Percentiles rank a stretch among this genome's conserved stretches.
Evolutionary conservation across 2,329 filamentous ascomycete species (phyloP).

Genomic region (Periconia sp.): DNA sequence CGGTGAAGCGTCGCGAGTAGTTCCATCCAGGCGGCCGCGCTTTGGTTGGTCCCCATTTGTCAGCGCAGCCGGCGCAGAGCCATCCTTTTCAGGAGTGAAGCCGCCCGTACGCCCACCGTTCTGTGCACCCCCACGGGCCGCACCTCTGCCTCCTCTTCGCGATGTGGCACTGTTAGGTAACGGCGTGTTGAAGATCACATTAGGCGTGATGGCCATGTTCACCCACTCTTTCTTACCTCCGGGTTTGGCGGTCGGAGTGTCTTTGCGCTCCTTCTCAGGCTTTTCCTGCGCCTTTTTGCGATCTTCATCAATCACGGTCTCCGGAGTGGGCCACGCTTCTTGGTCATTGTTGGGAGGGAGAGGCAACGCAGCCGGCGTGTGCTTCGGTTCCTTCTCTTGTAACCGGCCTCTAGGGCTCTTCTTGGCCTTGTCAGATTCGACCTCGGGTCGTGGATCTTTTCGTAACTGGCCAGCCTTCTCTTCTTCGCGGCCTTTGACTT

Average conservation of each 20-base stretch:
- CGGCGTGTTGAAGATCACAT: constrained; percentile 85
- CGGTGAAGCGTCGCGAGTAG: constrained; percentile 34
- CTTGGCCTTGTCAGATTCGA: constrained; percentile 29
- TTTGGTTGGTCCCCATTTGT: constrained; percentile 41
- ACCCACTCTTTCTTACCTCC: constrained; percentile 85
- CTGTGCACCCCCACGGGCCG: constrained; percentile 62
- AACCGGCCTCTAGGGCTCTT: constrained; percentile 34
- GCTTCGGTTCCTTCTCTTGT: constrained; percentile 36
- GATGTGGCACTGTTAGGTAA: constrained; percentile 59
- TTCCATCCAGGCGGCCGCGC: constrained; percentile 37
- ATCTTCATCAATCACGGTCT: constrained; percentile 76
- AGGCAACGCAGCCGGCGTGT: constrained; percentile 35
- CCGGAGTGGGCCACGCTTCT: constrained; percentile 87
- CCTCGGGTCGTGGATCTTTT: constrained; percentile 33
- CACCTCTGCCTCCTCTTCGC: constrained; percentile 51
- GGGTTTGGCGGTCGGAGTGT: constrained; percentile 40
- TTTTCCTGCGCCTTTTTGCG: constrained; percentile 75
- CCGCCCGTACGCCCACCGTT: constrained; percentile 57
- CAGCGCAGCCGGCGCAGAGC: constrained; percentile 19
- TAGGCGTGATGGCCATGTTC: constrained; percentile 79
- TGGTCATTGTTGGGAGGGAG: constrained; percentile 77
- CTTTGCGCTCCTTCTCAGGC: constrained; percentile 69
- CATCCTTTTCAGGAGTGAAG: constrained; percentile 48
- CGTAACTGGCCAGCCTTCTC: constrained; percentile 29
- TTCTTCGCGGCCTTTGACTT: constrained; percentile 32